A percentile compares a stretch with the other conserved stretches of the same genome.
These are phyloP conservation scores for Aspergillus japonicus DNA, from an alignment of 2,329 filamentous ascomycete species.

Conservation along the genomic window DNA sequence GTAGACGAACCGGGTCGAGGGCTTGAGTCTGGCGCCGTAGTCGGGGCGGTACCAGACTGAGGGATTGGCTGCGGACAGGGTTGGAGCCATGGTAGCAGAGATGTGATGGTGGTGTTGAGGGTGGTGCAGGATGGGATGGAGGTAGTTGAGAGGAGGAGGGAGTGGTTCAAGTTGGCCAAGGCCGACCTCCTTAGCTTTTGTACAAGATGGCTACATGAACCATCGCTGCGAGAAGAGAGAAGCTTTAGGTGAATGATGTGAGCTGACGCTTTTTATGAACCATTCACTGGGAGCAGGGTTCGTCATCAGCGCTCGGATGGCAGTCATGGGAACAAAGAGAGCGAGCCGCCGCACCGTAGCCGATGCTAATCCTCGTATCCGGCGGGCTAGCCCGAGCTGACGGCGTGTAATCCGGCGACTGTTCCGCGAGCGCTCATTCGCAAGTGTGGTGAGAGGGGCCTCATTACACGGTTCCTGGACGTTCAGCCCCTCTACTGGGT, in stretches of 20 bases:
- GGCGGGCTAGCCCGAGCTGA: background rate
- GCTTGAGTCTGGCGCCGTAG: background rate
- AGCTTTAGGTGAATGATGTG: background rate
- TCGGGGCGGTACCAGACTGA: conserved; percentile 3
- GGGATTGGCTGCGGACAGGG: background rate
- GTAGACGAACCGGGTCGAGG: background rate
- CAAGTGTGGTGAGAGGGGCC: background rate
- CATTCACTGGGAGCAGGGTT: background rate
- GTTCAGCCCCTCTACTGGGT: no score
- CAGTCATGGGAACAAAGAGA: background rate
- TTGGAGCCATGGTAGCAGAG: background rate
- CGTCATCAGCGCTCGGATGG: background rate
- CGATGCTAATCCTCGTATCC: background rate
- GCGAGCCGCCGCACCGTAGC: no score
- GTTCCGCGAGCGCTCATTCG: background rate
- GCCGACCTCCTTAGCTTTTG: background rate
- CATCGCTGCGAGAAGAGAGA: no score
- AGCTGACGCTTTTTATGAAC: background rate
- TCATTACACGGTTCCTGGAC: no score
- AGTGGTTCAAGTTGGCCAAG: background rate
- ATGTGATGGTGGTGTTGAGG: background rate
- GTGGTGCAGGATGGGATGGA: no score
- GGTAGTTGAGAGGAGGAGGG: no score
- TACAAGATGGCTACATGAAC: no score
- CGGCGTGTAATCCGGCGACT: background rate